Conservation (phyloP, 1,139 yeast species). For the Magnusiomyces ingens region DNA sequence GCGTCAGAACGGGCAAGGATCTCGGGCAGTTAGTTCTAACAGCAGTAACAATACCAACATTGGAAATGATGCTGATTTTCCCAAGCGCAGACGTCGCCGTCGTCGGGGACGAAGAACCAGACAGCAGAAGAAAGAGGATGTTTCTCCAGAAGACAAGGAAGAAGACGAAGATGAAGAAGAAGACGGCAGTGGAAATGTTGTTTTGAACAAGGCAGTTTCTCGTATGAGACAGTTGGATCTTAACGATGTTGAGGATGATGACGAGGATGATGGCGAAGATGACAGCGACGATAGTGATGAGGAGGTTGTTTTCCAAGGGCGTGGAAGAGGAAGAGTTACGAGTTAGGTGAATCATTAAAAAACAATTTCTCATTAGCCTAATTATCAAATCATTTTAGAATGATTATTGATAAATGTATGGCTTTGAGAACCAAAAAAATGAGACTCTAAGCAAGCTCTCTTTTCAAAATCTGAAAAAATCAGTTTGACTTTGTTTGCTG, state of each 20-base stretch:
- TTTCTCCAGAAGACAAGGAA: neutral
- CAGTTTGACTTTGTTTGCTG: no score
- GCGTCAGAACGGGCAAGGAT: neutral
- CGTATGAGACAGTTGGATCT: neutral
- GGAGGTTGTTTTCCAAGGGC: conserved; percentile 15
- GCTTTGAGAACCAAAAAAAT: no score
- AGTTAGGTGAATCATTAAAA: neutral
- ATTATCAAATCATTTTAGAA: no score
- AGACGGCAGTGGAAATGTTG: neutral
- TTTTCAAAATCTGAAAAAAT: no score
- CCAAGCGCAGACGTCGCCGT: neutral
- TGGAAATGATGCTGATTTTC: neutral
- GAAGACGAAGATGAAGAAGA: neutral
- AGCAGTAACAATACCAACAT: neutral
- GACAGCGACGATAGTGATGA: conserved; percentile 12
- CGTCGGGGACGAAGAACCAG: neutral
- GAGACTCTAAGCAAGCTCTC: no score
- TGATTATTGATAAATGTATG: no score
- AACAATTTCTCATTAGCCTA: no score
- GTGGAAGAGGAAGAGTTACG: conserved; percentile 4
- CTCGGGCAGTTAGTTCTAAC: neutral
- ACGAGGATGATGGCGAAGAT: conserved; percentile 4
- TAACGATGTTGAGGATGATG: neutral
- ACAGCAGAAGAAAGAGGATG: neutral
- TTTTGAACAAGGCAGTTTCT: neutral